These are phyloP conservation scores for Epipyxis sp. DNA, from an alignment of 108 stramenopile species.

Conservation along the genomic window DNA sequence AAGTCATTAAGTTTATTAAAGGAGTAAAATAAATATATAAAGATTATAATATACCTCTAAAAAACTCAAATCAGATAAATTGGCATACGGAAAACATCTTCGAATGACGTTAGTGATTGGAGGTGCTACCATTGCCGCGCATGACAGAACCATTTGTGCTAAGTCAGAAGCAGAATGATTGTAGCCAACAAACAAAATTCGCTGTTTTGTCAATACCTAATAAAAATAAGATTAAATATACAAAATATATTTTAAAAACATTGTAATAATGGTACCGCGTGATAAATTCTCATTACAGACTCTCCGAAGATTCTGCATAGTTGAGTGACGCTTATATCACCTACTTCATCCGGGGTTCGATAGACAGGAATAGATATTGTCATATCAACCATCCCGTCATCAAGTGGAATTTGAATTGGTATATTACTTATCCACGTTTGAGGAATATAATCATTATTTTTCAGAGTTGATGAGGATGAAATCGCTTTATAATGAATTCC, in stretches of 20 bases:
- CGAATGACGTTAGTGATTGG: conserved; percentile 37
- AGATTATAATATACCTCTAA: neutral
- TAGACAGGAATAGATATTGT: neutral
- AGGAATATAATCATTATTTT: neutral
- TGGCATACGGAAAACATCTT: conserved; percentile 51
- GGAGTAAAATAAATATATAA: neutral
- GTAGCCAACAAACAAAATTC: conserved; percentile 48
- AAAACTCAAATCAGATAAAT: conserved; percentile 47
- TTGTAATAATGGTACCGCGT: too few relatives aligned
- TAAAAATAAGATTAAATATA: too few relatives aligned
- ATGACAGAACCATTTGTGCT: conserved; percentile 39
- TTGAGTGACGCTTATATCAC: conserved; percentile 25
- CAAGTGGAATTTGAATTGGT: neutral
- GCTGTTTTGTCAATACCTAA: conserved; percentile 39
- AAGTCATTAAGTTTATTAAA: neutral
- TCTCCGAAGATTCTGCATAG: conserved; percentile 43
- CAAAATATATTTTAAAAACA: too few relatives aligned
- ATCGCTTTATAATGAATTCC: conserved; percentile 11
- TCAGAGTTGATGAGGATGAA: neutral
- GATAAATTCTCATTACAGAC: conserved; percentile 40
- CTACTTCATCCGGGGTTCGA: conserved; percentile 17
- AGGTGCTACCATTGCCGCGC: conserved; percentile 21
- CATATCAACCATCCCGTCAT: neutral
- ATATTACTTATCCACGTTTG: neutral
- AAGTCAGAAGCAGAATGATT: conserved; percentile 47